A percentile compares a stretch with the other conserved stretches of the same genome.
Evolutionary conservation across 2,329 filamentous ascomycete genomes (phyloP).

Genomic region (Diaporthe velutina): DNA sequence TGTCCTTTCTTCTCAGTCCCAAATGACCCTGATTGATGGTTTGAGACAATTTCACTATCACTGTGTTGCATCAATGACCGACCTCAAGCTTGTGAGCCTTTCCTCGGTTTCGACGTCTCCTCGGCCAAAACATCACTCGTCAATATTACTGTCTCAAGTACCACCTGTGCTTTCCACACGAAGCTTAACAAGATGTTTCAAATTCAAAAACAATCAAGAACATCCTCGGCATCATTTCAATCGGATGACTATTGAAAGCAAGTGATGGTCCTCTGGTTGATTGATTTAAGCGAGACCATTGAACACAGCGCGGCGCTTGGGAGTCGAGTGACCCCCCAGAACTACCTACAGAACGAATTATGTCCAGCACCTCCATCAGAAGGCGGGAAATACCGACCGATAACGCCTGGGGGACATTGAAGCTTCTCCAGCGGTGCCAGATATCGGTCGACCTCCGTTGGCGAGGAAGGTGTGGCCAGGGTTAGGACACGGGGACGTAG

Average conservation of each 20-base stretch:
- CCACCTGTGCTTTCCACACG: rapidly evolving
- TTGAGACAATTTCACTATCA: neutral
- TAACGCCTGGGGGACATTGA: too few relatives aligned
- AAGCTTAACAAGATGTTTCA: neutral
- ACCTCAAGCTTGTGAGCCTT: too few relatives aligned
- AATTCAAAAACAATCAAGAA: neutral
- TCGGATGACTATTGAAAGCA: neutral
- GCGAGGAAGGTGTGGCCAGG: neutral
- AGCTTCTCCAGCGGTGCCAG: neutral
- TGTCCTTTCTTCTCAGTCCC: neutral
- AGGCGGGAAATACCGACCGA: too few relatives aligned
- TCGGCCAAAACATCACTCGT: too few relatives aligned
- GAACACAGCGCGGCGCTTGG: neutral
- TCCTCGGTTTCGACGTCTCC: neutral
- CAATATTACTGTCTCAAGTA: neutral
- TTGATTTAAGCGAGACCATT: neutral
- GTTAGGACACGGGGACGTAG: constrained; percentile 1
- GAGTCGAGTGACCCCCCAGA: neutral
- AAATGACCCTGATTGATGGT: neutral
- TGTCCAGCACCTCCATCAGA: too few relatives aligned
- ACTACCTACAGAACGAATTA: too few relatives aligned
- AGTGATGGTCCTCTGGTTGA: too few relatives aligned
- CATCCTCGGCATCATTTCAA: neutral
- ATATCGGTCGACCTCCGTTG: neutral
- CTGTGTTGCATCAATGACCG: too few relatives aligned